Evolutionary conservation across 768 basidiomycete species (phyloP), one percentile per base, ranked within the genome.

Genomic region (Trametes sanguinea): DNA sequence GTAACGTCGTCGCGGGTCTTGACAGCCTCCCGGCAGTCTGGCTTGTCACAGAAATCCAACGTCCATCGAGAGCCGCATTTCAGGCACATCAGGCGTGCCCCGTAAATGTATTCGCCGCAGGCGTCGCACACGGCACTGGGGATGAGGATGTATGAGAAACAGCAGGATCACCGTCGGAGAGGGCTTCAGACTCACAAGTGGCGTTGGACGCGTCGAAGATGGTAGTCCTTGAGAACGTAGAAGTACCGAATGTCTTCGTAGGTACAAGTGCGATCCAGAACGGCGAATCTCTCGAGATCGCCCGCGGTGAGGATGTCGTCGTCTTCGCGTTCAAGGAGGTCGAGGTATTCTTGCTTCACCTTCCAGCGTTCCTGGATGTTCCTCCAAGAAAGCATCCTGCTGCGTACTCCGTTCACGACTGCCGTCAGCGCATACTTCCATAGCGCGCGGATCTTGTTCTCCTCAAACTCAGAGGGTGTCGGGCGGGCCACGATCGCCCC

Each of bases 341-440:
- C 67, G 32, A 76, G 58, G 57, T 74, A 74, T 4, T 63, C 63
- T 16, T 67, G 65, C n/a, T 74, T 65, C 13, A 63, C 63, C n/a
- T 69, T 67, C 2, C 71, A 64, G 8, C 76, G 67, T 51, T 71
- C 62, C 53, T 68, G 65, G 68, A 76, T 72, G 61, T 67, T 73
- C 3, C 65, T 54, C 74, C 74, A 76, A 2, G 74, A 71, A 69
- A 72, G 76, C 7, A 57, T 37, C 35, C 65, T 61, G 40, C 63
- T 64, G 11, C 71, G 69, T 10, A 70, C 65, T 9, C 67, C 48
- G 52, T 71, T 58, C 42, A 57, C 44, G 13, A 69, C 65, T 11
- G 73, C 70, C 0, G 62, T 54, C 13, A 70, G 57, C 1, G 77
- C 77, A 51, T 72, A 77, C 5, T 55, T 65, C 76, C 76, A 78